A percentile compares a stretch with the other conserved stretches of the same genome.
Conservation (phyloP, 2,329 filamentous ascomycete species). For the Ceratocystis cubensis region DNA sequence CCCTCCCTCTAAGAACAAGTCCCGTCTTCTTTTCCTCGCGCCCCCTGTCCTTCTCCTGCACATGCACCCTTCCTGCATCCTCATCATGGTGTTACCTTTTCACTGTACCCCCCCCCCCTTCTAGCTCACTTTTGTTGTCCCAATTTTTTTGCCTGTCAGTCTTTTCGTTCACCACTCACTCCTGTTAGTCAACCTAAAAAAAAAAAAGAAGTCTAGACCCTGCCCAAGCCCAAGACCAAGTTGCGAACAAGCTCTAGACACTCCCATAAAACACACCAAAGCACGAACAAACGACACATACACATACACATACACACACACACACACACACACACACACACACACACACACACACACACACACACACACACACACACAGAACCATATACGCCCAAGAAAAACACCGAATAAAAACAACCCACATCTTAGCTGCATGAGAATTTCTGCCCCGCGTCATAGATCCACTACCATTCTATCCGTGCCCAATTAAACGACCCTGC, state of each 20-base stretch:
- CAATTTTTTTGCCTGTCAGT: background rate
- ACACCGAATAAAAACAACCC: background rate
- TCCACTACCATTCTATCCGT: slow-evolving; percentile 1
- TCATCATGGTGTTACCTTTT: slow-evolving; percentile 4
- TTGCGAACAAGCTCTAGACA: background rate
- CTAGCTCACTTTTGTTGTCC: background rate
- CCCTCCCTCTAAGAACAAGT: background rate
- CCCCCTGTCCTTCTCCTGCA: background rate
- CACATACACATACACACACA: no score
- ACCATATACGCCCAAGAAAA: background rate
- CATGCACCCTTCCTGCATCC: background rate
- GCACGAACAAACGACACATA: background rate
- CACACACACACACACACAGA: background rate
- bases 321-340: background rate
- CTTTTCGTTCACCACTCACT: background rate
- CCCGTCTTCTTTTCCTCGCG: background rate
- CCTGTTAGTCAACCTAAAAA: background rate
- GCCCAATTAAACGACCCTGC: slow-evolving; percentile 1
- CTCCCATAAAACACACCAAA: background rate
- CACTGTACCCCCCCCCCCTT: background rate
- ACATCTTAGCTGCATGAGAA: slow-evolving; percentile 6
- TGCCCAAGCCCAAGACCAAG: background rate
- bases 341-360: background rate
- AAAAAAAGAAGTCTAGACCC: background rate
- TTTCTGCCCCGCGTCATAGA: slow-evolving; percentile 10